phyloP scores from a whole-genome alignment of 2,329 filamentous ascomycete genomes.

The Cercospora beticola region DNA sequence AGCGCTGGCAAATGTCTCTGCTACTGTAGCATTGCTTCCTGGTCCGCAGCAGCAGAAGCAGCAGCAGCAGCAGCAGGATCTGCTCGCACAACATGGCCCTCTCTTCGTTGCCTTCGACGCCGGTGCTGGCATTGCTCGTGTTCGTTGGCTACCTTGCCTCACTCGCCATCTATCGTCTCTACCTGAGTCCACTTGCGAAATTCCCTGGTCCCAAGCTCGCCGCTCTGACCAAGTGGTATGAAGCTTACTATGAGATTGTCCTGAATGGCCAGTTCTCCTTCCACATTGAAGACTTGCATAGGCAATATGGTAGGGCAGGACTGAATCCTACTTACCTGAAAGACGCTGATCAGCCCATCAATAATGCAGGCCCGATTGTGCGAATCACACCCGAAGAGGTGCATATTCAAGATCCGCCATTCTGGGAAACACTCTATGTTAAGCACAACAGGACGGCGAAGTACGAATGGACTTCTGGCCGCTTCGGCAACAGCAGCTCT shows the following conservation, averaged over 20 bases:
- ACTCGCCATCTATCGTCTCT: slow-evolving; percentile 28
- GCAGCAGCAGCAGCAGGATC: neutral
- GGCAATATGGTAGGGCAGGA: slow-evolving; percentile 27
- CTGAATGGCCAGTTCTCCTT: slow-evolving; percentile 29
- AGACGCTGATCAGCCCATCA: neutral
- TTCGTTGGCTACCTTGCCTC: slow-evolving; percentile 17
- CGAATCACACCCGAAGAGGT: slow-evolving; percentile 45
- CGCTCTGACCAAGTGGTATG: slow-evolving; percentile 32
- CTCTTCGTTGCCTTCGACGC: slow-evolving; percentile 9
- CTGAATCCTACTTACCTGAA: neutral
- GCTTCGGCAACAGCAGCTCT: slow-evolving; percentile 22
- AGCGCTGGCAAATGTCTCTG: neutral
- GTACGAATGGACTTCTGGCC: slow-evolving; percentile 19
- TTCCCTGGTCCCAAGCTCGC: slow-evolving; percentile 35
- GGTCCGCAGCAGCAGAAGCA: neutral
- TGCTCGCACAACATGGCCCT: slow-evolving; percentile 9
- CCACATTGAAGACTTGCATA: slow-evolving; percentile 33
- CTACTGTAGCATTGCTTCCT: neutral
- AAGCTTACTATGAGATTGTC: slow-evolving; percentile 35
- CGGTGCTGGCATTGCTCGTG: slow-evolving; percentile 9
- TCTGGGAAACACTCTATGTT: slow-evolving; percentile 31
- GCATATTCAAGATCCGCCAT: slow-evolving; percentile 43
- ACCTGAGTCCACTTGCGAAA: slow-evolving; percentile 29
- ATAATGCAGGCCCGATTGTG: slow-evolving; percentile 24
- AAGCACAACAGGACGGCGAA: slow-evolving; percentile 22